These are phyloP conservation scores for Diaporthe nobilis DNA, from an alignment of 2,329 filamentous ascomycete species.

Conservation along the genomic window DNA sequence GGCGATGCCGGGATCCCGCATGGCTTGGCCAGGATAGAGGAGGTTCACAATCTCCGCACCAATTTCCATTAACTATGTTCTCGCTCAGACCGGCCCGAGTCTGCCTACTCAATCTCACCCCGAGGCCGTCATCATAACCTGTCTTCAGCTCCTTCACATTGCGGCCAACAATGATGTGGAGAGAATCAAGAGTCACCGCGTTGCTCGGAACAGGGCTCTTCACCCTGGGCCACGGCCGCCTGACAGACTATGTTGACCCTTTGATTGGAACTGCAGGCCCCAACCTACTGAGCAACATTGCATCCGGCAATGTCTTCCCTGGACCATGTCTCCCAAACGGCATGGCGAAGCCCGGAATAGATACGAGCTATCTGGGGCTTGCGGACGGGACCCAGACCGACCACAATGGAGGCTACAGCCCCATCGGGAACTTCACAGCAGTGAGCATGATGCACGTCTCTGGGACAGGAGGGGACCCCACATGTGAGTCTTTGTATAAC, in stretches of 20 bases:
- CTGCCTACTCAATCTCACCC: neutral
- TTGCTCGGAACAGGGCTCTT: neutral
- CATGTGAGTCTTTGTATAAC: slow-evolving; percentile 5
- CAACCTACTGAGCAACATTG: slow-evolving; percentile 19
- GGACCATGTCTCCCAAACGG: slow-evolving; percentile 26
- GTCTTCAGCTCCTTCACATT: neutral
- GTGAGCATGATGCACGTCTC: slow-evolving; percentile 38
- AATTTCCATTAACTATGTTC: neutral
- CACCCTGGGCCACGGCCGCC: neutral
- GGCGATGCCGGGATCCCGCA: slow-evolving; percentile 17
- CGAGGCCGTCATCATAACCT: neutral
- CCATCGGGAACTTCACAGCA: slow-evolving; percentile 35
- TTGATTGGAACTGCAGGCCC: slow-evolving; percentile 34
- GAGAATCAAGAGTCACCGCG: neutral
- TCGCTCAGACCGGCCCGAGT: neutral
- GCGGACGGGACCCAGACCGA: slow-evolving; percentile 22
- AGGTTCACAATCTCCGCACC: slow-evolving; percentile 20
- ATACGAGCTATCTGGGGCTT: slow-evolving; percentile 31
- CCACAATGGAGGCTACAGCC: slow-evolving; percentile 36
- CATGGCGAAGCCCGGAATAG: slow-evolving; percentile 38
- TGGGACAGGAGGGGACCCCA: slow-evolving; percentile 33
- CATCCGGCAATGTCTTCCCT: slow-evolving; percentile 29
- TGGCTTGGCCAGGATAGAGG: slow-evolving; percentile 4
- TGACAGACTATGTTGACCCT: slow-evolving; percentile 33
- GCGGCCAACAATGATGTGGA: neutral